These are phyloP conservation scores for Saccharum officinarum DNA, from an alignment of 176 grass and related monocot genomes.

Conservation along the genomic window DNA sequence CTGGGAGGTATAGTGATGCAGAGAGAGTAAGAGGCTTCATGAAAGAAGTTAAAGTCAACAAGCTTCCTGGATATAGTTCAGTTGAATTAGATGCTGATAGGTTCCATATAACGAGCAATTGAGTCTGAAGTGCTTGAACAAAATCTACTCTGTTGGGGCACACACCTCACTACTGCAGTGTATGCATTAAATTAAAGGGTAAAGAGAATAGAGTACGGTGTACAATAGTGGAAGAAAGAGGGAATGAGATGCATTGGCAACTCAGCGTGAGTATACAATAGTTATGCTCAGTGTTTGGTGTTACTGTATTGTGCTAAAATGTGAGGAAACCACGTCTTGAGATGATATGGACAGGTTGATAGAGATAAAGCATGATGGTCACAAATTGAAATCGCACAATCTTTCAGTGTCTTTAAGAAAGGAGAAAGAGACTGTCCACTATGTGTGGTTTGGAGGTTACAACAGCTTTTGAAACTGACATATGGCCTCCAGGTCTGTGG, in stretches of 20 bases:
- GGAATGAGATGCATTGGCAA: background rate
- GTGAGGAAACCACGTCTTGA: background rate
- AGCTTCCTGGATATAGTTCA: slow-evolving; percentile 60
- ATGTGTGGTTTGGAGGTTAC: background rate
- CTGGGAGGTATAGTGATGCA: slow-evolving; percentile 59
- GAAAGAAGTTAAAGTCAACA: slow-evolving; percentile 66
- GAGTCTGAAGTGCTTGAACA: slow-evolving; percentile 3
- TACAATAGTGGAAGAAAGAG: background rate
- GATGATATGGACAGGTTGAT: slow-evolving; percentile 6
- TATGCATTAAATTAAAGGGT: background rate
- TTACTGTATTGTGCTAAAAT: background rate
- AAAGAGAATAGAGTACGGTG: background rate
- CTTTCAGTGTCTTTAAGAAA: background rate
- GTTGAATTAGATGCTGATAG: slow-evolving; percentile 37
- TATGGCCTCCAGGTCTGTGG: background rate
- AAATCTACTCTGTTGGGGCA: background rate
- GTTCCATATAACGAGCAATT: background rate
- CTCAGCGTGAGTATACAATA: background rate
- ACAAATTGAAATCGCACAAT: background rate
- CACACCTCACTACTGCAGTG: slow-evolving; percentile 12
- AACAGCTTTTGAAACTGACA: slow-evolving; percentile 10
- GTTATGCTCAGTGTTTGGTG: background rate
- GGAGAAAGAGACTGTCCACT: slow-evolving; percentile 4
- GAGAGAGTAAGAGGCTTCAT: slow-evolving; percentile 74
- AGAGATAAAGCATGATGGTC: background rate